These are phyloP conservation scores for Chlamydomonas schloesseri DNA, from an alignment of 139 green algal genomes.

Conservation along the genomic window DNA sequence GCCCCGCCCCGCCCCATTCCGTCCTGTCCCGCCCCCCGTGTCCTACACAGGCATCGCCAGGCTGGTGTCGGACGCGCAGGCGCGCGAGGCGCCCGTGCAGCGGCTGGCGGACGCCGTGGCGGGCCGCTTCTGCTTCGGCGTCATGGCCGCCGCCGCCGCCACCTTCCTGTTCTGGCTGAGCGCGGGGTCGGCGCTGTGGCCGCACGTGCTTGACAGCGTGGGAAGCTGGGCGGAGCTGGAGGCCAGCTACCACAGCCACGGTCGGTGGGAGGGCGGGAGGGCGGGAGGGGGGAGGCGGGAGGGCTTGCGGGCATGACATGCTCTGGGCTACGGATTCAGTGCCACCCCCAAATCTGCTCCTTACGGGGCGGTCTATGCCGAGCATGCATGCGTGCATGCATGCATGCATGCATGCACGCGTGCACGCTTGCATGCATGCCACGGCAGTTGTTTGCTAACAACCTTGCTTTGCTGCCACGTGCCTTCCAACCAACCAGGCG, in stretches of 20 bases:
- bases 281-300: neutral
- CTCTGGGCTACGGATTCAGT: no score
- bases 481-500: no score
- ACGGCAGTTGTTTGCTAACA: no score
- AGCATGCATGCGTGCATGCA: no score
- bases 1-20: neutral
- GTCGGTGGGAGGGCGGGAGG: neutral
- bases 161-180: slow-evolving; percentile 92
- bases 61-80: slow-evolving; percentile 85
- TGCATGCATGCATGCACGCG: no score
- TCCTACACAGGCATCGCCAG: slow-evolving; percentile 70
- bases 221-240: slow-evolving; percentile 40
- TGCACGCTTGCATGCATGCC: no score
- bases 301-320: no score
- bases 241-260: slow-evolving; percentile 36
- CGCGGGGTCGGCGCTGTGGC: slow-evolving; percentile 61
- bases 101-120: slow-evolving; percentile 92
- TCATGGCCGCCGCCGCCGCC: slow-evolving; percentile 86
- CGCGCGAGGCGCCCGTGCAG: slow-evolving; percentile 89
- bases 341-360: no score
- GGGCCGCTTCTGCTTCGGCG: slow-evolving; percentile 91
- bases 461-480: no score
- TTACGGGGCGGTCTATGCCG: no score
- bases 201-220: slow-evolving; percentile 55
- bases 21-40: neutral